These are phyloP conservation scores for Termitomyces sp. DNA, from an alignment of 768 basidiomycete genomes.

Conservation along the genomic window DNA sequence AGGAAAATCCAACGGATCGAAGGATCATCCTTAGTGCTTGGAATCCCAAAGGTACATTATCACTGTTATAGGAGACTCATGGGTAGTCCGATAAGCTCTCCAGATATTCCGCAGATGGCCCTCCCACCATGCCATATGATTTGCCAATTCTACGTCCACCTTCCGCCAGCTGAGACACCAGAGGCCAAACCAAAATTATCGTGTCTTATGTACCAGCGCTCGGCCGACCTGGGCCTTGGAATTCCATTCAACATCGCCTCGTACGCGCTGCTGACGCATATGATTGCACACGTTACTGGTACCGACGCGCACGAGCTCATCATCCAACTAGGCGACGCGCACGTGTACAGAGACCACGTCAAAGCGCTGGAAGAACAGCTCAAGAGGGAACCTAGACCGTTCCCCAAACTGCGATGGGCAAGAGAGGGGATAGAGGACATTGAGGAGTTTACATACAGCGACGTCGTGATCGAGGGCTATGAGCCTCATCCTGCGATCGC, in stretches of 20 bases:
- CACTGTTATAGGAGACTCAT: not conserved
- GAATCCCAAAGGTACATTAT: constrained; percentile 88
- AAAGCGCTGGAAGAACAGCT: constrained; percentile 83
- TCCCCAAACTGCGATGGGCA: constrained; percentile 77
- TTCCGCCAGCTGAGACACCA: constrained; percentile 53
- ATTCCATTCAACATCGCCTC: constrained; percentile 99
- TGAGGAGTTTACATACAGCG: constrained; percentile 75
- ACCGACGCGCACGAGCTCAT: constrained; percentile 87
- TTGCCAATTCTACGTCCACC: constrained; percentile 97
- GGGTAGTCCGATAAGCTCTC: not conserved
- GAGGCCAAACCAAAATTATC: constrained; percentile 67
- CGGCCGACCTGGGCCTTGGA: constrained; percentile 94
- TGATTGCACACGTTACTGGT: constrained; percentile 90
- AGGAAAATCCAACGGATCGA: constrained; percentile 87
- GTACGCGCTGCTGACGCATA: constrained; percentile 94
- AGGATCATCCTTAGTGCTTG: constrained; percentile 94
- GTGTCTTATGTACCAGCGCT: constrained; percentile 97
- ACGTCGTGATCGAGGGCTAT: constrained; percentile 86
- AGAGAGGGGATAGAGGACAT: constrained; percentile 62
- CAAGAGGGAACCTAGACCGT: constrained; percentile 67
- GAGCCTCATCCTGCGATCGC: constrained; percentile 76
- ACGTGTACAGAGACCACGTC: constrained; percentile 92
- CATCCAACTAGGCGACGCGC: constrained; percentile 96
- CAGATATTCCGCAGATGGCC: constrained; percentile 93
- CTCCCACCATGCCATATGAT: constrained; percentile 98